Evolutionary conservation across 345 rosid species (phyloP).

Genomic region (Lepidium sativum): DNA sequence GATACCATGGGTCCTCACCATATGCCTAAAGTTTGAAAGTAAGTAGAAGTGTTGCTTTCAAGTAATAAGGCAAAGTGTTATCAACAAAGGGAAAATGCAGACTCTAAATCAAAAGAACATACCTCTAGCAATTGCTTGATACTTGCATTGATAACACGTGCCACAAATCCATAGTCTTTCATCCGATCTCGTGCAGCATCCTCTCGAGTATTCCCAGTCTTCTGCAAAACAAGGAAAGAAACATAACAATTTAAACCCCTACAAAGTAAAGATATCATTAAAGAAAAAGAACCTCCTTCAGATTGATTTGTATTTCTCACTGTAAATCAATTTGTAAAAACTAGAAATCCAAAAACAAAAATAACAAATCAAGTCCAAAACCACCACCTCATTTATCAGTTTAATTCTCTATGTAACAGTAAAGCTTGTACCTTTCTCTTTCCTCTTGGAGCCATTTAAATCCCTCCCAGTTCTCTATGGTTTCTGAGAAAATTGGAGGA

Average conservation of each 20-base stretch:
- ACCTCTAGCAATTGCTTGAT: slow-evolving; percentile 29
- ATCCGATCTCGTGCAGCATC: slow-evolving; percentile 42
- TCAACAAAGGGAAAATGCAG: not conserved
- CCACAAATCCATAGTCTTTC: slow-evolving; percentile 20
- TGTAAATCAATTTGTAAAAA: not conserved
- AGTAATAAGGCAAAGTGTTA: not conserved
- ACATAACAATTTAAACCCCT: not conserved
- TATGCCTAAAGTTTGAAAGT: slow-evolving; percentile 22
- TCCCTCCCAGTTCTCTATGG: not conserved
- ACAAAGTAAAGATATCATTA: not conserved
- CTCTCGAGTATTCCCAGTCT: slow-evolving; percentile 24
- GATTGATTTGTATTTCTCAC: not conserved
- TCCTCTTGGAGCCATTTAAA: slow-evolving; percentile 21
- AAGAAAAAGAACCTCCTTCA: not conserved
- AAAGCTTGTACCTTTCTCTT: not conserved
- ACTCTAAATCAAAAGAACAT: not conserved
- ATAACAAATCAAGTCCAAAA: not conserved
- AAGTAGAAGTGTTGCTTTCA: not conserved
- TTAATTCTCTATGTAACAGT: not conserved
- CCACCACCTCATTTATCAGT: not conserved
- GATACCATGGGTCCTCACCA: slow-evolving; percentile 31
- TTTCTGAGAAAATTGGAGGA: not conserved
- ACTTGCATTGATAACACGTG: slow-evolving; percentile 11
- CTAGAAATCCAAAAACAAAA: not conserved
- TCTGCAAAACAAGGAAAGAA: not conserved